These are phyloP conservation scores for Saprolegnia parasitica DNA, from an alignment of 352 stramenopile species.

Conservation along the genomic window DNA sequence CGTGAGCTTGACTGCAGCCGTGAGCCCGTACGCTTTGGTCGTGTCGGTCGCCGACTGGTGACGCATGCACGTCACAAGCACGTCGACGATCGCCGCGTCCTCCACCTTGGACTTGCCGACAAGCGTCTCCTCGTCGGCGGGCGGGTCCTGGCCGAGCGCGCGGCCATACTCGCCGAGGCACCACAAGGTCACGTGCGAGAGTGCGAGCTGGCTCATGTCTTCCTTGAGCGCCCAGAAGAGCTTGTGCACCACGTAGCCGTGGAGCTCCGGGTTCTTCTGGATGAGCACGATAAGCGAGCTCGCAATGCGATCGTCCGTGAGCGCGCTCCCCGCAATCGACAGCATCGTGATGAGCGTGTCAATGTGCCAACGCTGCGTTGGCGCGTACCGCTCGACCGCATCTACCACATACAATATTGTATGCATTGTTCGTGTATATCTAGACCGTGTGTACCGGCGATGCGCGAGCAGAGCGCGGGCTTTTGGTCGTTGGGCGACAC, in stretches of 20 bases:
- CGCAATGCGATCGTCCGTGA: constrained; percentile 92
- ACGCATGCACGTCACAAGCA: constrained; percentile 72
- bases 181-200: constrained; percentile 98
- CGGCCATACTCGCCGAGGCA: constrained; percentile 97
- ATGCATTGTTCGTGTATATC: not conserved
- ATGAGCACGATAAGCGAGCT: constrained; percentile 95
- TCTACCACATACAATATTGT: constrained; percentile 34
- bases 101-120: constrained; percentile 61
- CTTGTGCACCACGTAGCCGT: constrained; percentile 96
- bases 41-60: constrained; percentile 76
- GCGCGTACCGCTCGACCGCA: constrained; percentile 77
- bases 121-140: constrained; percentile 53
- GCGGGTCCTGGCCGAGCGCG: constrained; percentile 66
- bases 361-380: constrained; percentile 87
- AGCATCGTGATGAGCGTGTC: constrained; percentile 99
- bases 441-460: constrained; percentile 64
- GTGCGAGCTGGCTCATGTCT: constrained; percentile 91
- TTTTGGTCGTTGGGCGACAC: constrained; percentile 95
- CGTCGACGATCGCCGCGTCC: constrained; percentile 59
- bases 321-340: constrained; percentile 92
- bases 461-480: constrained; percentile 90
- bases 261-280: constrained; percentile 82
- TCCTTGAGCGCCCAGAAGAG: constrained; percentile 94
- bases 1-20: constrained; percentile 93
- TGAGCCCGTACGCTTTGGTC: constrained; percentile 80